Conservation (phyloP, 495 filamentous ascomycete genomes). For the Penicillium argentinense region DNA sequence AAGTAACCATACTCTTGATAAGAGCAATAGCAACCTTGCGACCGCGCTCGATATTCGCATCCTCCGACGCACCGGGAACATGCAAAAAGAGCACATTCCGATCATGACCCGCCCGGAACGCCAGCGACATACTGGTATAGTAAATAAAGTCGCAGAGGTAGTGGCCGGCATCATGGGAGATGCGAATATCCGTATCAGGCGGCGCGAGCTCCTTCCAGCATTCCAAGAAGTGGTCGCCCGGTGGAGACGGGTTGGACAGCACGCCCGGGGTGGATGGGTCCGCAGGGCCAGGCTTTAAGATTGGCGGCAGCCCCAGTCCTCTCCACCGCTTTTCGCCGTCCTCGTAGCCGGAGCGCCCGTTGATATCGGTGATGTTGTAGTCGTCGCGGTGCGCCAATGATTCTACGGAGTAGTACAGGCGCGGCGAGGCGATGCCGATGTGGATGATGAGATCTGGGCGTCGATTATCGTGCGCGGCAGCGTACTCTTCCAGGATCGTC, state of each 20-base stretch:
- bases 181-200: slow-evolving; percentile 52
- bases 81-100: slow-evolving; percentile 74
- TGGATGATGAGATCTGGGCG: slow-evolving; percentile 69
- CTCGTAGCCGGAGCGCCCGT: slow-evolving; percentile 55
- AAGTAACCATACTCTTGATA: slow-evolving; percentile 64
- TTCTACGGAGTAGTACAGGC: slow-evolving; percentile 69
- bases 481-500: slow-evolving; percentile 44
- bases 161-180: slow-evolving; percentile 74
- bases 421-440: slow-evolving; percentile 77
- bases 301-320: slow-evolving; percentile 37
- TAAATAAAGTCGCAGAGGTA: slow-evolving; percentile 89
- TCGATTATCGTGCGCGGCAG: slow-evolving; percentile 34
- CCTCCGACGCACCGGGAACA: slow-evolving; percentile 62
- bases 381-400: slow-evolving; percentile 68
- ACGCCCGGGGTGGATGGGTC: slow-evolving; percentile 1
- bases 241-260: slow-evolving; percentile 28
- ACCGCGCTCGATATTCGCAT: slow-evolving; percentile 58
- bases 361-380: slow-evolving; percentile 69
- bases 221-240: slow-evolving; percentile 34
- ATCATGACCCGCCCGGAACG: slow-evolving; percentile 47
- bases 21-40: slow-evolving; percentile 64
- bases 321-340: slow-evolving; percentile 50
- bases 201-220: slow-evolving; percentile 34
- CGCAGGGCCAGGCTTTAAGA: slow-evolving; percentile 32
- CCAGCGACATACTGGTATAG: slow-evolving; percentile 66